Percentiles rank a stretch among this genome's conserved stretches.
phyloP scores from a whole-genome alignment of 2,329 filamentous ascomycete species.

The Coniochaeta ligniaria region DNA sequence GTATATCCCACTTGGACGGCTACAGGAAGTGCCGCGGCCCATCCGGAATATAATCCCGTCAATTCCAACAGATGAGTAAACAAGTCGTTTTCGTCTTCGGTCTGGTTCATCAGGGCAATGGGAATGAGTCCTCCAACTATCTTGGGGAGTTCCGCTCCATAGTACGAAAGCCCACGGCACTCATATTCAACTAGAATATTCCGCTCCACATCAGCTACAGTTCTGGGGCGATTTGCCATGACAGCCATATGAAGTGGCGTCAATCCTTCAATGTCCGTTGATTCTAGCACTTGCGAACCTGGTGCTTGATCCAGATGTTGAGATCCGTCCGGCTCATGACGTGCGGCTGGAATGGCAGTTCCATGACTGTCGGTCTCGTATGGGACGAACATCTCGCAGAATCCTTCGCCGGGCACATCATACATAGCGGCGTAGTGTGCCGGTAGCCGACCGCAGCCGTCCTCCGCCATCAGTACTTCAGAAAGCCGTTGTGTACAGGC shows the following conservation, averaged over 20 bases:
- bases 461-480: background rate
- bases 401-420: background rate
- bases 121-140: background rate
- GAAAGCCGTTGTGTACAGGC: background rate
- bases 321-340: background rate
- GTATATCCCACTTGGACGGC: background rate
- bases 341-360: background rate
- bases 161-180: no score
- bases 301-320: background rate
- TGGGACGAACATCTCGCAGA: background rate
- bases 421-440: background rate
- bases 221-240: background rate
- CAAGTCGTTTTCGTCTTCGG: background rate
- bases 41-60: background rate
- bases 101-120: background rate
- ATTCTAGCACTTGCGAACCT: background rate
- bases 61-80: background rate
- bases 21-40: background rate
- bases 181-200: background rate
- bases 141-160: background rate
- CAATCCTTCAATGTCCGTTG: background rate
- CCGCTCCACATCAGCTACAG: background rate
- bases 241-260: background rate
- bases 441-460: background rate
- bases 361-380: background rate